phyloP scores from a whole-genome alignment of 2,329 filamentous ascomycete species.

The Zymoseptoria pseudotritici region DNA sequence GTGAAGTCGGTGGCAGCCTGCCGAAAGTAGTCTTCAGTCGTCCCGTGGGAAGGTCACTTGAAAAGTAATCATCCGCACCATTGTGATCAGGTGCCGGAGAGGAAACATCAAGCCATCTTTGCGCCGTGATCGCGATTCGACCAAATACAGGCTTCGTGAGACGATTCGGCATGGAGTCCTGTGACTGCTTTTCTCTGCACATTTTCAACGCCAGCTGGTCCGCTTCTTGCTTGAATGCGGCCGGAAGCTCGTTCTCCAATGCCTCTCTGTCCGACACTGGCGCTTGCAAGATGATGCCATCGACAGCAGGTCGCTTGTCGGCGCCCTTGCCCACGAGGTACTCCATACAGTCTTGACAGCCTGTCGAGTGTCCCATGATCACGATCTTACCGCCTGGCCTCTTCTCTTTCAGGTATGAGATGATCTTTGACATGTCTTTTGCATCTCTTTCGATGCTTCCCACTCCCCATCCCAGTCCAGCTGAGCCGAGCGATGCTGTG shows the following conservation, averaged over 20 bases:
- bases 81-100: constrained; percentile 49
- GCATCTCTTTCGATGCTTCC: constrained; percentile 48
- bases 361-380: constrained; percentile 62
- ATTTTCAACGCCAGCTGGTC: constrained; percentile 45
- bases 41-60: constrained; percentile 60
- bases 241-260: constrained; percentile 40
- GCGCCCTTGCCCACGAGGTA: constrained; percentile 41
- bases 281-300: constrained; percentile 74
- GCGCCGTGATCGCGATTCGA: constrained; percentile 45
- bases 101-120: constrained; percentile 52
- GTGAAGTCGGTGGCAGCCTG: constrained; percentile 42
- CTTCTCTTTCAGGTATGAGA: constrained; percentile 42
- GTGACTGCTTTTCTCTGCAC: constrained; percentile 34
- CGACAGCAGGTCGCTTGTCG: constrained; percentile 46
- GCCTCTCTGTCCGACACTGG: constrained; percentile 71
- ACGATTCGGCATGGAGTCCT: constrained; percentile 47
- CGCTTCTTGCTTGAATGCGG: constrained; percentile 36
- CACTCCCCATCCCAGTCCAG: constrained; percentile 50
- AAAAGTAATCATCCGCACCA: constrained; percentile 82
- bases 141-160: constrained; percentile 26
- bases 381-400: constrained; percentile 48
- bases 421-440: constrained; percentile 45
- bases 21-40: constrained; percentile 59
- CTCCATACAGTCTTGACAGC: constrained; percentile 61
- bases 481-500: constrained; percentile 35